Conservation (phyloP, 805 yeast species). For the Grigorovia humatica region DNA sequence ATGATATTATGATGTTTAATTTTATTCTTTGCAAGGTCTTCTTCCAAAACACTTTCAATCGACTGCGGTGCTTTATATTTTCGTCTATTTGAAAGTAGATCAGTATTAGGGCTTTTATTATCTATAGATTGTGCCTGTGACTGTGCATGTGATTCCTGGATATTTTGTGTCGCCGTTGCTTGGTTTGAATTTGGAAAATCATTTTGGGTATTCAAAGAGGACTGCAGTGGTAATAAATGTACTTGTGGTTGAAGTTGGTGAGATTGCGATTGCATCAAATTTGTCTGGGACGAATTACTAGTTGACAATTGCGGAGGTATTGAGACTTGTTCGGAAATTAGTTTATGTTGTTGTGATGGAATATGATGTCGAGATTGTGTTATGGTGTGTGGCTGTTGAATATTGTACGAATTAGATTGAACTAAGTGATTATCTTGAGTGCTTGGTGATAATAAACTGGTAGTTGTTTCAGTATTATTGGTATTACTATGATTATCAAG, state of each 20-base stretch:
- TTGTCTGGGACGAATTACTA: neutral
- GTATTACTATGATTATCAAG: neutral
- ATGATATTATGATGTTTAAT: neutral
- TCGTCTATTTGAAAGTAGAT: neutral
- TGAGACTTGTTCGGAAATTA: neutral
- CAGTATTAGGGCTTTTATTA: too few species aligned
- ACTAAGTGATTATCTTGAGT: neutral
- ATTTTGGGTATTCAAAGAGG: neutral
- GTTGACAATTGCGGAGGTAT: neutral
- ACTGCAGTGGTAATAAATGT: neutral
- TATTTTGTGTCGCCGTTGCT: neutral
- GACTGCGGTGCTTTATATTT: neutral
- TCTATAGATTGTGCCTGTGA: neutral
- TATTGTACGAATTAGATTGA: neutral
- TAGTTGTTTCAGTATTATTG: neutral
- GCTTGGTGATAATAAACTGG: neutral
- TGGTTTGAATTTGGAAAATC: neutral
- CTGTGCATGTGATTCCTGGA: neutral
- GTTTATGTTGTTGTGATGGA: neutral
- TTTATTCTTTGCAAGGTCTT: neutral
- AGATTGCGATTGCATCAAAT: neutral
- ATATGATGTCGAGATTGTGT: neutral
- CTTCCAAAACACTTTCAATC: neutral
- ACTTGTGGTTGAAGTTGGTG: neutral
- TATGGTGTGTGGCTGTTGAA: neutral